These are phyloP conservation scores for Neostapfia colusana DNA, from an alignment of 176 grass and related monocot genomes.

Conservation along the genomic window DNA sequence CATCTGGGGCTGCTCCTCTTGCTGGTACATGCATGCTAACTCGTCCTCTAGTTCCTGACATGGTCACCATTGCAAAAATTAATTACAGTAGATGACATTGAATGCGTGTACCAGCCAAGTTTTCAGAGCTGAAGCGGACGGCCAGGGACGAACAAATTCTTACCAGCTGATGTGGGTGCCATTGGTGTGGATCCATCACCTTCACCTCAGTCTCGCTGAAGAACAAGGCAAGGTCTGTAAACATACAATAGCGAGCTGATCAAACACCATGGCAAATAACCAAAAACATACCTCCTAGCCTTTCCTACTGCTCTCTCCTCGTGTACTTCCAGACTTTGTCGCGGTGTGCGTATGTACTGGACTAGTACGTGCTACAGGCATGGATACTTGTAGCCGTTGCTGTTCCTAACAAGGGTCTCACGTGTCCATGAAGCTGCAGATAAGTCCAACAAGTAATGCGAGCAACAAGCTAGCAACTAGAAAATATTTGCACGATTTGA, in stretches of 20 bases:
- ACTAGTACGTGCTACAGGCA: too few relatives aligned
- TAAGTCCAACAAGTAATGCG: conserved; percentile 11
- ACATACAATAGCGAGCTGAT: neutral
- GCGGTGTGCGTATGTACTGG: conserved; percentile 8
- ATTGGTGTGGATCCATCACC: conserved; percentile 36
- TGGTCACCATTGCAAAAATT: neutral
- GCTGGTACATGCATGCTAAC: conserved; percentile 42
- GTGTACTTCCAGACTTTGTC: neutral
- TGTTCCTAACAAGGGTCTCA: too few relatives aligned
- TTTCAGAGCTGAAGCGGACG: neutral
- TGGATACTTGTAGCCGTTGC: too few relatives aligned
- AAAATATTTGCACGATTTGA: conserved; percentile 28
- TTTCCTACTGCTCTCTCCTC: neutral
- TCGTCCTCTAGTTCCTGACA: conserved; percentile 43
- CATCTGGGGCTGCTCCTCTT: conserved; percentile 20
- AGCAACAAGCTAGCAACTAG: neutral
- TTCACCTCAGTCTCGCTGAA: neutral
- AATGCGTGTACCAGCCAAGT: neutral
- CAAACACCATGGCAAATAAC: neutral
- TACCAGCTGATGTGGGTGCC: conserved; percentile 46
- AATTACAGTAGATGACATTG: too few relatives aligned
- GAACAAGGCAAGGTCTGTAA: neutral
- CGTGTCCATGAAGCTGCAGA: conserved; percentile 1
- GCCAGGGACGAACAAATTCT: neutral
- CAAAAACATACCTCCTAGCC: neutral